A percentile compares a stretch with the other conserved stretches of the same genome.
Conservation (phyloP, 345 rosid species). For the Trapa incisa region DNA sequence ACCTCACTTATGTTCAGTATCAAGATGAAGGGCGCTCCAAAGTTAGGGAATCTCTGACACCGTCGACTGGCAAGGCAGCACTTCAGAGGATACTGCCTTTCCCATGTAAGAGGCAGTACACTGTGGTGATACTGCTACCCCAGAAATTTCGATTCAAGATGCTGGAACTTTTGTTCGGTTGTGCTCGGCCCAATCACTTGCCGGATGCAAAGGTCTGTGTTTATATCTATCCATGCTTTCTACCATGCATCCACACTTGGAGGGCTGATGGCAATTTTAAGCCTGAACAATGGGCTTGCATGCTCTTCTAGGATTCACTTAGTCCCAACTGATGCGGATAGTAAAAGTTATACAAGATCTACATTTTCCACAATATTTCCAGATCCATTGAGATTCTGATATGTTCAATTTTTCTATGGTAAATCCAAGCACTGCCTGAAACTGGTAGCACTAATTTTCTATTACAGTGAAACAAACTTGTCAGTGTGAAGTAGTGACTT, state of each 20-base stretch:
- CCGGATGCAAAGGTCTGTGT: conserved; percentile 58
- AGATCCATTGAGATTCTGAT: neutral
- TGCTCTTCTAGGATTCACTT: too few species aligned
- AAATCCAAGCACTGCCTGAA: neutral
- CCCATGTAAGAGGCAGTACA: conserved; percentile 70
- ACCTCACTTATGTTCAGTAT: conserved; percentile 21
- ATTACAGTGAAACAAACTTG: neutral
- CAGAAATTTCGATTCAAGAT: conserved; percentile 35
- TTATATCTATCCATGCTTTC: conserved; percentile 1
- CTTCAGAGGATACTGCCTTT: conserved; percentile 55
- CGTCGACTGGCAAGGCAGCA: conserved; percentile 41
- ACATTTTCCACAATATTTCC: neutral
- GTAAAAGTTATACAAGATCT: neutral
- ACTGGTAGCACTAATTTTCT: neutral
- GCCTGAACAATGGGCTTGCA: neutral
- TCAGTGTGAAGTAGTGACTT: neutral
- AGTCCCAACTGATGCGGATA: too few species aligned
- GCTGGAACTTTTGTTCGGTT: conserved; percentile 30
- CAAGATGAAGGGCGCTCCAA: conserved; percentile 63
- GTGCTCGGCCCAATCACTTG: conserved; percentile 10
- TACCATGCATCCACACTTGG: neutral
- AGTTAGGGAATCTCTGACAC: conserved; percentile 50
- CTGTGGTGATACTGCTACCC: conserved; percentile 74
- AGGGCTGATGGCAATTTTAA: neutral
- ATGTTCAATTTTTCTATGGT: neutral